Evolutionary conservation across 306 rosid genomes (phyloP).

Genomic region (Castanea mollissima): DNA sequence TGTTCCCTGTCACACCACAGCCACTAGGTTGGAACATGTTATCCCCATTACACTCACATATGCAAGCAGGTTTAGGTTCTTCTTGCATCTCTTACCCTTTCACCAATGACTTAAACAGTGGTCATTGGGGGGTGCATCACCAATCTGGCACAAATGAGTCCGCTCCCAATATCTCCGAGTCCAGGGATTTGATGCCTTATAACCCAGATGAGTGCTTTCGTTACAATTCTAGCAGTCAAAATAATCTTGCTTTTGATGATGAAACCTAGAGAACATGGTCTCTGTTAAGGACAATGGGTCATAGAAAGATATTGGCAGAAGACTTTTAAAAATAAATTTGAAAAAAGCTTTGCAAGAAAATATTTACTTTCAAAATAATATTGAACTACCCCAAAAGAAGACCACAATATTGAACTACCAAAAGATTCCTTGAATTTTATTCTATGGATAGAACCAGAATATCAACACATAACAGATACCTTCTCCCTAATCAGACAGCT

Average conservation of each 20-base stretch:
- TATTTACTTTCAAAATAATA: no score
- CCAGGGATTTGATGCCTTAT: slow-evolving; percentile 33
- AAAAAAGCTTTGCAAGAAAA: no score
- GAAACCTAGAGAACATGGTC: no score
- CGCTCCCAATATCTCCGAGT: slow-evolving; percentile 30
- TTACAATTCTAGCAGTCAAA: slow-evolving; percentile 28
- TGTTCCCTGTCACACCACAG: slow-evolving; percentile 2
- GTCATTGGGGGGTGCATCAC: slow-evolving; percentile 27
- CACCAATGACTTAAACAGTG: slow-evolving; percentile 27
- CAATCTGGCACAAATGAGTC: slow-evolving; percentile 50
- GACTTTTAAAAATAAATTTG: no score
- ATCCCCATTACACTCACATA: slow-evolving; percentile 54
- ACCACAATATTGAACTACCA: no score
- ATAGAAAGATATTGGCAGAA: no score
- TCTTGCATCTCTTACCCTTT: slow-evolving; percentile 20
- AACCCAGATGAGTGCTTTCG: slow-evolving; percentile 35
- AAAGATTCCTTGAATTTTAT: no score
- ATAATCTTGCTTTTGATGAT: not conserved
- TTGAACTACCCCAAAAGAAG: no score
- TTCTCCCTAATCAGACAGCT: no score
- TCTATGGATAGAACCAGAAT: no score
- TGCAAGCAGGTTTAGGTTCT: slow-evolving; percentile 40
- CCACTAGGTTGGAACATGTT: slow-evolving; percentile 43
- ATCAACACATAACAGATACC: no score
- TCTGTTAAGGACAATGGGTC: no score